A percentile compares a stretch with the other conserved stretches of the same genome.
phyloP scores from a whole-genome alignment of 768 basidiomycete species.

The Rhodotorula diobovata region DNA sequence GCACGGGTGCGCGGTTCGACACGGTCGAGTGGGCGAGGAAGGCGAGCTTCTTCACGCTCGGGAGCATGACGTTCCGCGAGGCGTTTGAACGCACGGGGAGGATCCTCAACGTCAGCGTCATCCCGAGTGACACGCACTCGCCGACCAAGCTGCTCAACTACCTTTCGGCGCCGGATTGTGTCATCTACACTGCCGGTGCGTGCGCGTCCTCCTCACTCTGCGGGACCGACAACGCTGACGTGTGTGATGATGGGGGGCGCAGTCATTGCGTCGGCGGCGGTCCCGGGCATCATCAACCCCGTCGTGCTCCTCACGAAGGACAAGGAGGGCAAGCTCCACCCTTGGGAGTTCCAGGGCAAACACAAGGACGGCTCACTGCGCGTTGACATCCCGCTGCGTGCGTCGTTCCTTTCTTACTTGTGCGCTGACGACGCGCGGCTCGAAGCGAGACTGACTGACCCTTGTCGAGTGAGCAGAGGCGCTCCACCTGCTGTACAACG shows the following conservation, averaged over 20 bases:
- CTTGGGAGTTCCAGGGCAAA: constrained; percentile 41
- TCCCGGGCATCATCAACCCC: constrained; percentile 90
- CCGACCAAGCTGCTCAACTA: constrained; percentile 96
- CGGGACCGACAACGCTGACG: constrained; percentile 2
- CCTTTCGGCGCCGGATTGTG: constrained; percentile 82
- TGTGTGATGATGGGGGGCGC: not conserved
- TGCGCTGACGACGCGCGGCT: not conserved
- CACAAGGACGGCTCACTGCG: constrained; percentile 47
- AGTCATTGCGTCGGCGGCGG: constrained; percentile 65
- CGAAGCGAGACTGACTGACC: no score
- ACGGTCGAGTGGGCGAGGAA: constrained; percentile 83
- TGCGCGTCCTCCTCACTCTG: no score
- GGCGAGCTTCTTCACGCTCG: constrained; percentile 75
- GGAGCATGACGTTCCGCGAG: constrained; percentile 78
- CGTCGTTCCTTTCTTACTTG: not conserved
- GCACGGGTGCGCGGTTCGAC: constrained; percentile 92
- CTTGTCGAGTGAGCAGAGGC: constrained; percentile 11
- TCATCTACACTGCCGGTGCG: constrained; percentile 51
- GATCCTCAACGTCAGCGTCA: constrained; percentile 75
- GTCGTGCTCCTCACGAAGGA: constrained; percentile 71
- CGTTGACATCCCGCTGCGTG: constrained; percentile 74
- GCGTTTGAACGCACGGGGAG: constrained; percentile 87
- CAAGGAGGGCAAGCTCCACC: constrained; percentile 34
- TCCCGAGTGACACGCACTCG: constrained; percentile 50
- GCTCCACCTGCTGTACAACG: constrained; percentile 54